A percentile compares a stretch with the other conserved stretches of the same genome.
Evolutionary conservation across 768 basidiomycete species (phyloP).

Genomic region (Lactarius vividus): DNA sequence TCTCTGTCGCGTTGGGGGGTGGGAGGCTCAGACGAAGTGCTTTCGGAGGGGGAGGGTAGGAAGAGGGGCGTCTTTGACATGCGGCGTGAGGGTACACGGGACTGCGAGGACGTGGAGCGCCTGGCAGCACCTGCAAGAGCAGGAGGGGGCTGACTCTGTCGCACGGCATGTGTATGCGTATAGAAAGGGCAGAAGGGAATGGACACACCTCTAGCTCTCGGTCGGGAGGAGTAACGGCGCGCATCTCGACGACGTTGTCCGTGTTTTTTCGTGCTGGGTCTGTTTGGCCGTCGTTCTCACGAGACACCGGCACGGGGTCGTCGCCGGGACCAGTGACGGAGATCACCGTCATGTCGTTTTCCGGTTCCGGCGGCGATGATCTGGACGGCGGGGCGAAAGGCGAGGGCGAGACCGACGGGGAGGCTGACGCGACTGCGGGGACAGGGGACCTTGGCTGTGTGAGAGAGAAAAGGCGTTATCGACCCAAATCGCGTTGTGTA

Average conservation of each 20-base stretch:
- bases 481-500: neutral
- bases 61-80: neutral
- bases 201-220: conserved; percentile 2
- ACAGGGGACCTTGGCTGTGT: conserved; percentile 1
- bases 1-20: no score
- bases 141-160: neutral
- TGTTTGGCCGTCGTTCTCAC: neutral
- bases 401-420: conserved; percentile 5
- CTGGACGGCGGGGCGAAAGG: conserved; percentile 11
- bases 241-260: neutral
- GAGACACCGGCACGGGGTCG: no score
- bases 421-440: neutral
- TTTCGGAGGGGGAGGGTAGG: no score
- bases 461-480: no score
- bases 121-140: no score
- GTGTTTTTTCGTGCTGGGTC: neutral
- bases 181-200: neutral
- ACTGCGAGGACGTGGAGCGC: neutral
- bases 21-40: no score
- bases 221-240: neutral
- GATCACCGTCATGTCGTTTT: no score
- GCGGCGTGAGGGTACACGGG: neutral
- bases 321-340: neutral
- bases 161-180: conserved; percentile 3
- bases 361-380: neutral